A percentile compares a stretch with the other conserved stretches of the same genome.
Evolutionary conservation across 352 stramenopile species (phyloP).

Genomic region (Pythium aquatile): DNA sequence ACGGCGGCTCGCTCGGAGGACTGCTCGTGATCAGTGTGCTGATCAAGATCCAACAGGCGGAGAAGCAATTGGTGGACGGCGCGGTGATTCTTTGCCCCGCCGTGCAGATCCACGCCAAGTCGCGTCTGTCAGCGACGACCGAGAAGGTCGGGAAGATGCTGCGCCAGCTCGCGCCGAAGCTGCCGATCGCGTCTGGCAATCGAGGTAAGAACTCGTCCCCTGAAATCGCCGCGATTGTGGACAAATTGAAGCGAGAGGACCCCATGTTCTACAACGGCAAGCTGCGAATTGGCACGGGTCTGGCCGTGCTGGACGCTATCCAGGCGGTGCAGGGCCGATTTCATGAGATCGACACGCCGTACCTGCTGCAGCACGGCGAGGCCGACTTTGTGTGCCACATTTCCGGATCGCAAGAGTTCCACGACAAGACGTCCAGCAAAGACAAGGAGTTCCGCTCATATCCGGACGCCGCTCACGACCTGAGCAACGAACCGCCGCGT

Average conservation of each 20-base stretch:
- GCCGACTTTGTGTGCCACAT: conserved; percentile 71
- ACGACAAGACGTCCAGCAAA: conserved; percentile 45
- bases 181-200: conserved; percentile 60
- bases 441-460: conserved; percentile 80
- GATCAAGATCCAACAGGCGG: conserved; percentile 37
- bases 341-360: conserved; percentile 63
- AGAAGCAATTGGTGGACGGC: conserved; percentile 49
- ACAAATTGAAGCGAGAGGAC: conserved; percentile 55
- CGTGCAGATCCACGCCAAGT: conserved; percentile 62
- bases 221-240: conserved; percentile 48
- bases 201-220: conserved; percentile 61
- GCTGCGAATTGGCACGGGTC: conserved; percentile 67
- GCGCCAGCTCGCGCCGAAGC: conserved; percentile 56
- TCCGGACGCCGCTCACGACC: conserved; percentile 55
- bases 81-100: conserved; percentile 70
- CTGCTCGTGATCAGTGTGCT: conserved; percentile 63
- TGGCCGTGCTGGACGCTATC: conserved; percentile 69
- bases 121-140: conserved; percentile 42
- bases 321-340: conserved; percentile 53
- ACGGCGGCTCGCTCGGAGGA: conserved; percentile 71
- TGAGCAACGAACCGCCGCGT: conserved; percentile 65
- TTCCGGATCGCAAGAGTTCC: conserved; percentile 58
- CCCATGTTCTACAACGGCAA: conserved; percentile 74
- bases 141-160: conserved; percentile 53
- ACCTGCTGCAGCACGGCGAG: conserved; percentile 72